Evolutionary conservation across 805 yeast species (phyloP).

Genomic region (Pichia heedii): DNA sequence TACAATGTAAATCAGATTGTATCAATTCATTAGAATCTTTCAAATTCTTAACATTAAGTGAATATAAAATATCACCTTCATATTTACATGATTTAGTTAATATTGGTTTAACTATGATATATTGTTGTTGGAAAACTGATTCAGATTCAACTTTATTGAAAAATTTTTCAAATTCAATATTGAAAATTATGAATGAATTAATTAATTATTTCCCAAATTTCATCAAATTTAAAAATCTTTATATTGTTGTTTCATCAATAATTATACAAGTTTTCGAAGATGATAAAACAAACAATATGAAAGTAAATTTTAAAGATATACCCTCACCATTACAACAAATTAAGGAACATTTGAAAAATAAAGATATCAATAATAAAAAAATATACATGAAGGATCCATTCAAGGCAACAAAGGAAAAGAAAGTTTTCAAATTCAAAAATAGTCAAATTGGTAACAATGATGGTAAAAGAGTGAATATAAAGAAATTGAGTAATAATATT

Average conservation of each 20-base stretch:
- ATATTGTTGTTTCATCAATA: conserved; percentile 14
- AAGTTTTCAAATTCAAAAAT: too few relatives aligned
- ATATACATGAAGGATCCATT: not conserved
- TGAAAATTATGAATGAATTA: conserved; percentile 15
- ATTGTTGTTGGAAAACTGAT: conserved; percentile 20
- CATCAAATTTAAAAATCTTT: conserved; percentile 14
- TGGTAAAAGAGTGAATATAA: too few relatives aligned
- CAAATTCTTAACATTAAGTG: conserved; percentile 5
- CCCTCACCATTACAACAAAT: conserved; percentile 1
- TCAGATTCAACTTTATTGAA: conserved; percentile 10
- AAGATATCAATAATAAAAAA: not conserved
- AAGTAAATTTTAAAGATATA: not conserved
- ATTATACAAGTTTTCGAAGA: conserved; percentile 12
- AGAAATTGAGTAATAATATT: too few relatives aligned
- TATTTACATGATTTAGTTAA: conserved; percentile 20
- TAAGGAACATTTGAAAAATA: not conserved
- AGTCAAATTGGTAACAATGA: too few relatives aligned
- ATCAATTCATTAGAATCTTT: conserved; percentile 11
- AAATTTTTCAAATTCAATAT: conserved; percentile 9
- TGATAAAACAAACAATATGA: not conserved
- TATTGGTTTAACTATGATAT: conserved; percentile 19
- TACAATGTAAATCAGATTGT: conserved; percentile 15
- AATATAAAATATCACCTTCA: conserved; percentile 16
- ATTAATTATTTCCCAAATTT: conserved; percentile 12
- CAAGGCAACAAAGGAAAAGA: not conserved